Evolutionary conservation across 306 rosid genomes (phyloP), one percentile per base, ranked within the genome.

Genomic region (Glycyrrhiza uralensis): DNA sequence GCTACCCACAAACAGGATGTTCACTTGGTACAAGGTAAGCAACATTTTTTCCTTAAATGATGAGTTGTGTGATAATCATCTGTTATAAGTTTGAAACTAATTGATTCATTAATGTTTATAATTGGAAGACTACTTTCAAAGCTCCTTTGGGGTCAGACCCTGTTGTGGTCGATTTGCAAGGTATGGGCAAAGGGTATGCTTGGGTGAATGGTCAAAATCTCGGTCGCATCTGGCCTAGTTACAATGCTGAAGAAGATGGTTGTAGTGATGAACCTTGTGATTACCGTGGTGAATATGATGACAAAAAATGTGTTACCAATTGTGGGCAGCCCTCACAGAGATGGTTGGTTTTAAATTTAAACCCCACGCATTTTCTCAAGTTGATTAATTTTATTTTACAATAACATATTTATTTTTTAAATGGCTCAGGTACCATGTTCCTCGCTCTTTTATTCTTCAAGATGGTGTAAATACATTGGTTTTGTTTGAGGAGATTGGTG

Each of bases 11-110:
- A 65, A 86, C 35, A 80, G 45, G 20, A 84, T 26, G 78, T 46
- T 88, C 69, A 88, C 89, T 22, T 86, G 90, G 94, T 88, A 86
- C 66, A 84, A 86, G 90, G 85, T 82, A 83, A 18, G 7, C 28
- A 6, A 0, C 8, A 56, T 44, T 49, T 44, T 49, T 35, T 10
- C 12, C 36, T 77, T 22, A 13, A 22, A 46, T 19, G 3, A 15
- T 56, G n/a, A n/a, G n/a, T n/a, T 20, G 28, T 54, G 15, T 35
- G 35, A 19, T 46, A 0, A 66, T 46, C 0, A 66, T 46, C 0
- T 66, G 1, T 50, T 62, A 4, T 5, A 1, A 10, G 10, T 56
- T 66, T 42, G 19, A 28, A 30, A 33, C 23, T 51, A 7, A 19
- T 42, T 66, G 8, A 10, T 38, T 52, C n/a, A n/a, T n/a, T n/a